A percentile compares a stretch with the other conserved stretches of the same genome.
These are phyloP conservation scores for Cryptococcus sp. DNA, from an alignment of 1,284 basidiomycete species.

Conservation along the genomic window DNA sequence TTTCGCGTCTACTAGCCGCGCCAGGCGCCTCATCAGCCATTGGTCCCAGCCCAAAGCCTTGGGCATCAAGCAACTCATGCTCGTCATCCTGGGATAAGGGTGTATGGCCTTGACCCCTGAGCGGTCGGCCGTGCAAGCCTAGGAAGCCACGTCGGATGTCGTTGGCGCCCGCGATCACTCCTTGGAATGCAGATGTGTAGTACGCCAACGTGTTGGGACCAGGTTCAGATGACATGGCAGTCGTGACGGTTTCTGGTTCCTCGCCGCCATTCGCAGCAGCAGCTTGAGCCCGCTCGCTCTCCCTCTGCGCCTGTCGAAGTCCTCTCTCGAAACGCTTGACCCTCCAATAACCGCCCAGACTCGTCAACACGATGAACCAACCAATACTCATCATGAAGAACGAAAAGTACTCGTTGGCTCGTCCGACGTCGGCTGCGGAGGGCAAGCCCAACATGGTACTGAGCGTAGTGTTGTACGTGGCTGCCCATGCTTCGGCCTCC, in stretches of 20 bases:
- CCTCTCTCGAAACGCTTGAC: slow-evolving; percentile 65
- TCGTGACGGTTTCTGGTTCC: slow-evolving; percentile 10
- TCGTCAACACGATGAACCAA: slow-evolving; percentile 84
- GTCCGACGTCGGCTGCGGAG: slow-evolving; percentile 49
- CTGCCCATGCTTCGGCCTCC: slow-evolving; percentile 50
- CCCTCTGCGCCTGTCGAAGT: slow-evolving; percentile 39
- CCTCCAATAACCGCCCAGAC: slow-evolving; percentile 76
- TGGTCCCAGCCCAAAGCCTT: slow-evolving; percentile 44
- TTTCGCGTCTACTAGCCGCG: slow-evolving; percentile 7
- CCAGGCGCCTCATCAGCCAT: slow-evolving; percentile 25
- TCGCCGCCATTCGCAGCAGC: slow-evolving; percentile 26
- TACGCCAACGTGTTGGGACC: slow-evolving; percentile 35
- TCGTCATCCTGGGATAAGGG: slow-evolving; percentile 30
- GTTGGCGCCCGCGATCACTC: slow-evolving; percentile 36
- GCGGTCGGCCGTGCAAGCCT: slow-evolving; percentile 38
- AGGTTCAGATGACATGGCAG: slow-evolving; percentile 7
- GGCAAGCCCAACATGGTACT: slow-evolving; percentile 39
- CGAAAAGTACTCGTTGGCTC: slow-evolving; percentile 75
- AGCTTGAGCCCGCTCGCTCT: slow-evolving; percentile 44
- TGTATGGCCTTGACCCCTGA: slow-evolving; percentile 30
- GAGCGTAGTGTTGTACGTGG: slow-evolving; percentile 46
- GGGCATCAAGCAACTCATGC: slow-evolving; percentile 47
- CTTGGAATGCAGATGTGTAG: slow-evolving; percentile 40
- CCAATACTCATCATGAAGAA: slow-evolving; percentile 91
- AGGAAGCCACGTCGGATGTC: slow-evolving; percentile 47